phyloP scores from a whole-genome alignment of 1,284 basidiomycete genomes.

The Marasmius oreades region DNA sequence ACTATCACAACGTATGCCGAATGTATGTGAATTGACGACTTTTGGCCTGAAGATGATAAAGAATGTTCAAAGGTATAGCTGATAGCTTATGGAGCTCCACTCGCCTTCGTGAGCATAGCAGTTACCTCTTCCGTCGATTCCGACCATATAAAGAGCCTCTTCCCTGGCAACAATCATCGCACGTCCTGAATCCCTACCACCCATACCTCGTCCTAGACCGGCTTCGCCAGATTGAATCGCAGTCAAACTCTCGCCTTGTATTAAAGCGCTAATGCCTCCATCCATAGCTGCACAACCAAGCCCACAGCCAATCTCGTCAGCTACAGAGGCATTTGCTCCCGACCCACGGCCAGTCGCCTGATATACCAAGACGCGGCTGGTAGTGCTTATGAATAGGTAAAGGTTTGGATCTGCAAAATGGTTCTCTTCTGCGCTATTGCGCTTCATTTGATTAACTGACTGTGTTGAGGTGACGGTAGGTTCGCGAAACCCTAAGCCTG shows the following conservation, averaged over 20 bases:
- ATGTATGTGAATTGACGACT: constrained; percentile 69
- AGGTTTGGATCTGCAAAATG: constrained; percentile 45
- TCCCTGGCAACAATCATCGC: constrained; percentile 88
- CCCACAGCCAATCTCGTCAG: constrained; percentile 86
- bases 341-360: constrained; percentile 76
- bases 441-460: neutral
- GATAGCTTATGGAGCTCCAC: constrained; percentile 7
- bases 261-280: constrained; percentile 42
- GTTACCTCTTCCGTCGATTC: constrained; percentile 78
- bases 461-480: constrained; percentile 26
- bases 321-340: constrained; percentile 59
- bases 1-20: constrained; percentile 85
- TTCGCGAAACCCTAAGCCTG: constrained; percentile 86
- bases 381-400: constrained; percentile 86
- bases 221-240: neutral
- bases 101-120: constrained; percentile 90
- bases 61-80: constrained; percentile 1
- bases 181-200: neutral
- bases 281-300: constrained; percentile 85
- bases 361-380: constrained; percentile 75
- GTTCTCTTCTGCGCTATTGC: neutral
- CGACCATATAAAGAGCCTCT: constrained; percentile 90
- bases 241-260: constrained; percentile 3
- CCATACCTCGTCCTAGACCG: neutral
- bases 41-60: constrained; percentile 45